Evolutionary conservation across 148 eudicot genomes (phyloP).

Genomic region (Dianthus caryophyllus): DNA sequence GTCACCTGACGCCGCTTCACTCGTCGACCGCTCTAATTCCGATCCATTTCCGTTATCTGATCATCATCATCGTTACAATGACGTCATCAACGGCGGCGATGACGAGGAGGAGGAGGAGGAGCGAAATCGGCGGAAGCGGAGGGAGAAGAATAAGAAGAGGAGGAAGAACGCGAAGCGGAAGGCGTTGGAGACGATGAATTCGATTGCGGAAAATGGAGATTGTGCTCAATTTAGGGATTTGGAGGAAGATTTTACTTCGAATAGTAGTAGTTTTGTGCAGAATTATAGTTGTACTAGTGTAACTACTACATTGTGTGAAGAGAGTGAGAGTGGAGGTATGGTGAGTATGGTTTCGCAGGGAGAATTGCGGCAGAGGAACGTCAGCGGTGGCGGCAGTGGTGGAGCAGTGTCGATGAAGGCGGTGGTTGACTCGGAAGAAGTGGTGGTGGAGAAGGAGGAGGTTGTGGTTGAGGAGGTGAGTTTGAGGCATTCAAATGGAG

Average conservation of each 20-base stretch:
- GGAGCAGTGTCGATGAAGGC: constrained; percentile 14
- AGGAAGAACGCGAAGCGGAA: constrained; percentile 39
- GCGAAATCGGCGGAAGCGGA: constrained; percentile 35
- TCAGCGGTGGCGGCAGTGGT: constrained; percentile 27
- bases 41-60: constrained; percentile 19
- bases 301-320: constrained; percentile 9
- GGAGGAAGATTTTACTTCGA: background rate
- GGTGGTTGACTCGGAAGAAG: constrained; percentile 13
- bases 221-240: background rate
- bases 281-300: constrained; percentile 18
- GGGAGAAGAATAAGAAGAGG: constrained; percentile 18
- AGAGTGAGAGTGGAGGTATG: constrained; percentile 26
- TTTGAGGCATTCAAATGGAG: constrained; percentile 15
- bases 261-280: constrained; percentile 21
- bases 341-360: constrained; percentile 34
- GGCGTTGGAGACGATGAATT: constrained; percentile 15
- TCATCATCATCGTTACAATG: background rate
- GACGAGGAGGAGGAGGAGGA: too few species aligned
- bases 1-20: constrained; percentile 11
- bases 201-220: constrained; percentile 28
- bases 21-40: constrained; percentile 44
- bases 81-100: background rate
- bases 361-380: constrained; percentile 53
- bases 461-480: constrained; percentile 28
- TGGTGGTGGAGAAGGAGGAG: constrained; percentile 13